Evolutionary conservation across 108 stramenopile species (phyloP).

Genomic region (Discostella stelligeroides): DNA sequence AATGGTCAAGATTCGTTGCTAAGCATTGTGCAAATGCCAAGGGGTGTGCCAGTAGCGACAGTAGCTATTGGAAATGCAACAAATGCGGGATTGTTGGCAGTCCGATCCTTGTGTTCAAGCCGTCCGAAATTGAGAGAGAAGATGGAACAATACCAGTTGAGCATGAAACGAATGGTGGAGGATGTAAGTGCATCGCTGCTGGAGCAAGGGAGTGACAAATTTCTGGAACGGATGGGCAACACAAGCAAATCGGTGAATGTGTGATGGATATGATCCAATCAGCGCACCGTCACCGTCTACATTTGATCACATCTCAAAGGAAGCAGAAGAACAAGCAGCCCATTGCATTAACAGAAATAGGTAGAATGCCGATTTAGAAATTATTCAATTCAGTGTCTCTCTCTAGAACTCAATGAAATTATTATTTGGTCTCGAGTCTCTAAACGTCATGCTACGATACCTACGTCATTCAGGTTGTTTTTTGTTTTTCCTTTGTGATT

Average conservation of each 20-base stretch:
- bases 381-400: too few species aligned
- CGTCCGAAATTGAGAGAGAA: slow-evolving; percentile 73
- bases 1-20: slow-evolving; percentile 96
- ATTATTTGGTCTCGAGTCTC: too few species aligned
- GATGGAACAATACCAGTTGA: slow-evolving; percentile 82
- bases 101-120: slow-evolving; percentile 87
- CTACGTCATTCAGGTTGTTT: too few species aligned
- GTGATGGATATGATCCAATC: slow-evolving; percentile 32
- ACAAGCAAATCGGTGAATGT: slow-evolving; percentile 86
- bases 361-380: too few species aligned
- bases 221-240: slow-evolving; percentile 80
- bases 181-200: slow-evolving; percentile 61
- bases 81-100: slow-evolving; percentile 97
- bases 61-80: slow-evolving; percentile 98
- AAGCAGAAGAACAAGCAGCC: too few species aligned
- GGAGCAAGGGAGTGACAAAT: slow-evolving; percentile 78
- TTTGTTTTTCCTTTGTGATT: too few species aligned
- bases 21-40: slow-evolving; percentile 99
- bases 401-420: too few species aligned
- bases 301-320: too few species aligned
- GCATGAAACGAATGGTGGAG: slow-evolving; percentile 80
- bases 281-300: too few species aligned
- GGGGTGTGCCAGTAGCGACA: slow-evolving; percentile 99
- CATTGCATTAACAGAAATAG: too few species aligned
- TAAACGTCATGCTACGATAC: too few species aligned